phyloP scores from a whole-genome alignment of 2,329 filamentous ascomycete species.

The Apiospora kogelbergensis region DNA sequence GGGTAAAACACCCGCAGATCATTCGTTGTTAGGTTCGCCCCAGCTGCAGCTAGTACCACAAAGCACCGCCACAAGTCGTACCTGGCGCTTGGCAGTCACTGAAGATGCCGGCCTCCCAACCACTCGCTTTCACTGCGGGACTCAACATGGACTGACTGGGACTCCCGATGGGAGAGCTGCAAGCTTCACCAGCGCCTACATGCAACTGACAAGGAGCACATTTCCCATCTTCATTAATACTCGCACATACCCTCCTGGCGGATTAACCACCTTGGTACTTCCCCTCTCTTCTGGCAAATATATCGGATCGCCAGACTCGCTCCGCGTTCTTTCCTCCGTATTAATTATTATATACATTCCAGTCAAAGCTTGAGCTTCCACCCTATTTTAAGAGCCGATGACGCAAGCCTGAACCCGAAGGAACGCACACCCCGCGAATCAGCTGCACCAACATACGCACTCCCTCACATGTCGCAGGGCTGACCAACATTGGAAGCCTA shows the following conservation, averaged over 20 bases:
- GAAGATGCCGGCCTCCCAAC: not conserved
- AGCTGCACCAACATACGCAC: not conserved
- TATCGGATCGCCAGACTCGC: not conserved
- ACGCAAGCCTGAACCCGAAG: slow-evolving; percentile 7
- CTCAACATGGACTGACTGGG: not conserved
- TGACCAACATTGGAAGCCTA: not conserved
- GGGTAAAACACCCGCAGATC: not conserved
- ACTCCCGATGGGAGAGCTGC: not conserved
- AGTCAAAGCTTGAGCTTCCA: not conserved
- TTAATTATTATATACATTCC: not conserved
- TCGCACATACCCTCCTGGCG: not conserved
- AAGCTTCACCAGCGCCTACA: not conserved
- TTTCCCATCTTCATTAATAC: not conserved
- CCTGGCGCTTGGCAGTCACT: slow-evolving; percentile 4
- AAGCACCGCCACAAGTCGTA: slow-evolving; percentile 1
- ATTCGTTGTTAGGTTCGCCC: not conserved
- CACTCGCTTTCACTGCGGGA: not conserved
- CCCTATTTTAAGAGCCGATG: not conserved
- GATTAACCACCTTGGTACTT: not conserved
- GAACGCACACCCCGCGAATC: slow-evolving; percentile 7
- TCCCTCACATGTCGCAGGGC: slow-evolving; percentile 5
- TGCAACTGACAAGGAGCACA: not conserved
- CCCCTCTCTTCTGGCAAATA: not conserved
- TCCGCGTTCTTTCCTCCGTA: not conserved
- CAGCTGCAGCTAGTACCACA: not conserved